Evolutionary conservation across 805 yeast genomes (phyloP), one percentile per base, ranked within the genome.

Genomic region (Candida orba): DNA sequence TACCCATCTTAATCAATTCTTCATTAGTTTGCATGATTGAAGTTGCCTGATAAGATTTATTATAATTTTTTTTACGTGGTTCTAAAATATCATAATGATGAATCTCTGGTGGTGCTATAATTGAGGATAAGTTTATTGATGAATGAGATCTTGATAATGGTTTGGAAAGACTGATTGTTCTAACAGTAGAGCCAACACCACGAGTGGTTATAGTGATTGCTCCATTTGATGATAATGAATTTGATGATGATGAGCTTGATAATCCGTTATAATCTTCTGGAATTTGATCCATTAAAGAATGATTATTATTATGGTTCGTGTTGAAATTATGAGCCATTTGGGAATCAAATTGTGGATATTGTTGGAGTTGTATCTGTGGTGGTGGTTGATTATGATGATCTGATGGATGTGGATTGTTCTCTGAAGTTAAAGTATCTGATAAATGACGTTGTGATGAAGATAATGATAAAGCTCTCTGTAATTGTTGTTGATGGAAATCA

Each of bases 51-150:
- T 49, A 49, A 2, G 59, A 51, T 30, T 53, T 50, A 25, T 36
- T 36, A 13, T 49, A 29, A 13, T 51, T 45, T 33, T 49, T 56
- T 14, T 40, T 39, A 25, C 60, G 44, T 34, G 63, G 58, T 14
- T 49, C 42, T 23, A 56, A 25, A 13, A 57, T 56, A 44, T 57
- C 62, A 39, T 53, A 56, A 33, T 49, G 49, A 31, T 53, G 48
- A 22, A 57, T 50, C 34, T 54, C 57, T 25, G 56, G 54, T 36
- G 60, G 53, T 24, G 52, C 52, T n/a, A 79, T 76, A 44, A 75
- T 74, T 25, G 75, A 68, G n/a, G 79, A 73, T 41, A 79, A 61
- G 53, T 78, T 78, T 30, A 74, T 66, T 8, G 78, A 68, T 4
- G 80, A 75, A 45, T 72, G 71, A 9, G 81, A 75, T 47, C 71